Conservation (phyloP, 495 filamentous ascomycete species). For the Hyaloscypha finlandica region DNA sequence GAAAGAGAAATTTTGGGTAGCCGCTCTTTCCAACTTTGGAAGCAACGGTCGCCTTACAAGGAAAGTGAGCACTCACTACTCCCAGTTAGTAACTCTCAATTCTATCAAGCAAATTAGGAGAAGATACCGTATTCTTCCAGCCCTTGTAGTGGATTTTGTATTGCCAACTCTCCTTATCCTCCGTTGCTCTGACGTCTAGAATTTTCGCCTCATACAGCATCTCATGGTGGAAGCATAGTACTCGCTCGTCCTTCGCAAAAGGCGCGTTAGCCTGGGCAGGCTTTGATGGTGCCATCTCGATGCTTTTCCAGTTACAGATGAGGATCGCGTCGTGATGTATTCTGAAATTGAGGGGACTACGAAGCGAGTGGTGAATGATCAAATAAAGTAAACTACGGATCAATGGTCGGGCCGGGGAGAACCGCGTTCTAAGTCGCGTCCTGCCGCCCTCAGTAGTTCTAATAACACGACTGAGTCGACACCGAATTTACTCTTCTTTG, state of each 20-base stretch:
- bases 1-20: not conserved
- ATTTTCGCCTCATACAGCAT: constrained; percentile 97
- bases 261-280: constrained; percentile 47
- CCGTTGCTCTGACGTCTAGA: constrained; percentile 66
- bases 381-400: not conserved
- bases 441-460: not conserved
- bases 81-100: constrained; percentile 5
- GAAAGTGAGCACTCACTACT: constrained; percentile 15
- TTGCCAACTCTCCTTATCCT: constrained; percentile 68
- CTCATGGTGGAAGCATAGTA: constrained; percentile 95
- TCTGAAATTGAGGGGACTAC: not conserved
- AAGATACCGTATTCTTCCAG: constrained; percentile 82
- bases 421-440: not conserved
- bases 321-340: not conserved
- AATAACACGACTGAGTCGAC: not conserved
- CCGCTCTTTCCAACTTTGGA: constrained; percentile 14
- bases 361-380: not conserved
- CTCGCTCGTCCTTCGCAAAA: constrained; percentile 87
- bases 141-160: constrained; percentile 98
- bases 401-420: not conserved
- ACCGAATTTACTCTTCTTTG: not conserved
- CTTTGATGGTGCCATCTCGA: constrained; percentile 59
- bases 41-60: not conserved
- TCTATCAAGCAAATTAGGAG: not conserved
- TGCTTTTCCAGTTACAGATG: not conserved